phyloP scores from a whole-genome alignment of 352 stramenopile species.

The Phytophthora meadii region DNA sequence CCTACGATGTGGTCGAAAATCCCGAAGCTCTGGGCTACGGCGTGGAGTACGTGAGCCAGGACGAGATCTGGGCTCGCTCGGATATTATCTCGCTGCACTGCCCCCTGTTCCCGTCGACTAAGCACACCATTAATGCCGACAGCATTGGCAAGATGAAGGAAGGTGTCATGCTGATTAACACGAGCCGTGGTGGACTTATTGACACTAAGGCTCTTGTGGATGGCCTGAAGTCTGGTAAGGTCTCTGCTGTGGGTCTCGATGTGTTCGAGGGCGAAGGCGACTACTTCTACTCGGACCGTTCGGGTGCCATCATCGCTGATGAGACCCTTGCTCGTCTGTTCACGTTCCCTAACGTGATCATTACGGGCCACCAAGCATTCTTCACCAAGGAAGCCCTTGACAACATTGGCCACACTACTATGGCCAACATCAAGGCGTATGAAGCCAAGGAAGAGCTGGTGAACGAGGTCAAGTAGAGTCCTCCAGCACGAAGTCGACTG shows the following conservation, averaged over 20 bases:
- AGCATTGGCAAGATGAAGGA: conserved; percentile 90
- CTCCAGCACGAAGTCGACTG: conserved; percentile 10
- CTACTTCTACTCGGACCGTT: conserved; percentile 84
- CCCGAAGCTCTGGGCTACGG: conserved; percentile 44
- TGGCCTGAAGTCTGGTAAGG: conserved; percentile 80
- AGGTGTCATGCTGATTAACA: conserved; percentile 92
- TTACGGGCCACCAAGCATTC: conserved; percentile 84
- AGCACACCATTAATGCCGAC: conserved; percentile 85
- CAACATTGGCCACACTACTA: conserved; percentile 77
- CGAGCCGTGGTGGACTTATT: conserved; percentile 86
- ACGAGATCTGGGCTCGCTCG: conserved; percentile 67
- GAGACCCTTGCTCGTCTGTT: conserved; percentile 78
- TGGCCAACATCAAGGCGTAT: conserved; percentile 78
- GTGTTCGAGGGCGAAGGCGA: conserved; percentile 88
- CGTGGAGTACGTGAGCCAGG: conserved; percentile 51
- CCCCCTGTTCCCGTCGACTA: conserved; percentile 81
- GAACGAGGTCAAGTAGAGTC: conserved; percentile 63
- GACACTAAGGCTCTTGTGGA: conserved; percentile 84
- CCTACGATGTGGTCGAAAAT: conserved; percentile 72
- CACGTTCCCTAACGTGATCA: conserved; percentile 85
- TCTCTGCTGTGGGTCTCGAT: conserved; percentile 84
- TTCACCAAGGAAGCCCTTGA: conserved; percentile 80
- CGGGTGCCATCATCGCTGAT: conserved; percentile 69
- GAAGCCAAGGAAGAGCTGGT: conserved; percentile 44
- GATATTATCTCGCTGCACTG: conserved; percentile 92